Percentiles rank a stretch among this genome's conserved stretches.
phyloP scores from a whole-genome alignment of 106 monocot species.

The Platanthera guangdongensis region DNA sequence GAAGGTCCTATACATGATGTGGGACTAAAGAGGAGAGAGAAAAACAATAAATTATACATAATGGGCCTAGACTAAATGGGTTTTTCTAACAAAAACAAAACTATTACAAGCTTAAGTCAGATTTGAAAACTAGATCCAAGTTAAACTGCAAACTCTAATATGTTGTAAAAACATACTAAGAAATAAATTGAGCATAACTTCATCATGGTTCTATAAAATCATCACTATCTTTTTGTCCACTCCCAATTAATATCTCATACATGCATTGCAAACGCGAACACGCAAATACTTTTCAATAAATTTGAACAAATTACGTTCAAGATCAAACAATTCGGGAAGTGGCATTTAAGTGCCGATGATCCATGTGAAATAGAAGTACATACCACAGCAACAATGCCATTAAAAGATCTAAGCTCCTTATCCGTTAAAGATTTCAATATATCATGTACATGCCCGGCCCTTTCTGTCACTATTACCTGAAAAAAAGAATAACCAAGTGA shows the following conservation, averaged over 20 bases:
- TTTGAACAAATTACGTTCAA: neutral
- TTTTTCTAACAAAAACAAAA: too few relatives aligned
- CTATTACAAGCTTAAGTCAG: neutral
- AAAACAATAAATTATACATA: too few relatives aligned
- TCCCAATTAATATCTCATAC: too few relatives aligned
- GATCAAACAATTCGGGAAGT: neutral
- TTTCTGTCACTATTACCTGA: constrained; percentile 74
- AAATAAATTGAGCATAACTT: neutral
- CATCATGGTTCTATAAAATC: neutral
- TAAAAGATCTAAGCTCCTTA: constrained; percentile 57
- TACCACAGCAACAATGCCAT: constrained; percentile 91
- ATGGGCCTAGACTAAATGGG: too few relatives aligned
- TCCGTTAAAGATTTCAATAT: constrained; percentile 38
- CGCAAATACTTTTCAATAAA: neutral
- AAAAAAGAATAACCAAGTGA: constrained; percentile 1
- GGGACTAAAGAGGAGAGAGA: too few relatives aligned
- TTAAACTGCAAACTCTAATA: neutral
- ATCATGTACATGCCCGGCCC: constrained; percentile 81
- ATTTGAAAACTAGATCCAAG: neutral
- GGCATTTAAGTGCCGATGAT: neutral
- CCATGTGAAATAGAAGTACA: neutral
- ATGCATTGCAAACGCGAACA: too few relatives aligned
- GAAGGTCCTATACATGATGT: too few relatives aligned
- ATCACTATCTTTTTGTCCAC: neutral
- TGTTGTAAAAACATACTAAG: neutral